Evolutionary conservation across 768 basidiomycete species (phyloP).

Genomic region (Lentinus brumalis): DNA sequence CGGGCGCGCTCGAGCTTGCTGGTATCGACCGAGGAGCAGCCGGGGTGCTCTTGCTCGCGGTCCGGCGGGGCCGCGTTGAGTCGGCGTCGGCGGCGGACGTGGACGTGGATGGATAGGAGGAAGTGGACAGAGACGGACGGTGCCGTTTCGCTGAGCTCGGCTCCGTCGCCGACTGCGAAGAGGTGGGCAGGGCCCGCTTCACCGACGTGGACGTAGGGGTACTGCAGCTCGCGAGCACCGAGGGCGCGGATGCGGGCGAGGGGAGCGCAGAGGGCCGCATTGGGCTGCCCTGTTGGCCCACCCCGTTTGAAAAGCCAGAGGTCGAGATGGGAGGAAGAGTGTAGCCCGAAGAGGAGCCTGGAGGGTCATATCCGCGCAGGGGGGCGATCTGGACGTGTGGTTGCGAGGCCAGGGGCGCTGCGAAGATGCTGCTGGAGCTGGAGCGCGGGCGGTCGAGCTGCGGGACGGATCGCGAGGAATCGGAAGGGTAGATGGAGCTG

Average conservation of each 20-base stretch:
- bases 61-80: conserved; percentile 13
- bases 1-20: background rate
- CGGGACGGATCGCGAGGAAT: conserved; percentile 9
- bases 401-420: conserved; percentile 2
- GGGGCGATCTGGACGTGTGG: conserved; percentile 12
- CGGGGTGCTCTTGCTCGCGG: conserved; percentile 2
- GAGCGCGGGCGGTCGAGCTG: conserved; percentile 1
- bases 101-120: conserved; percentile 18
- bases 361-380: conserved; percentile 3
- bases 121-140: conserved; percentile 19
- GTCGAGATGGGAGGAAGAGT: conserved; percentile 18
- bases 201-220: conserved; percentile 3
- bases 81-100: conserved; percentile 3
- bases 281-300: background rate
- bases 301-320: background rate
- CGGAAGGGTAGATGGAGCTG: conserved; percentile 2
- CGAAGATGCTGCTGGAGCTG: conserved; percentile 5
- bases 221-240: background rate
- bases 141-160: conserved; percentile 37
- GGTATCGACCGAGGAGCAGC: background rate
- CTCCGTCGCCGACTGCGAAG: conserved; percentile 20
- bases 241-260: conserved; percentile 9
- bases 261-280: conserved; percentile 3
- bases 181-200: conserved; percentile 21
- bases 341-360: conserved; percentile 13